These are phyloP conservation scores for Davidsoniella eucalypti DNA, from an alignment of 2,329 filamentous ascomycete genomes.

Conservation along the genomic window DNA sequence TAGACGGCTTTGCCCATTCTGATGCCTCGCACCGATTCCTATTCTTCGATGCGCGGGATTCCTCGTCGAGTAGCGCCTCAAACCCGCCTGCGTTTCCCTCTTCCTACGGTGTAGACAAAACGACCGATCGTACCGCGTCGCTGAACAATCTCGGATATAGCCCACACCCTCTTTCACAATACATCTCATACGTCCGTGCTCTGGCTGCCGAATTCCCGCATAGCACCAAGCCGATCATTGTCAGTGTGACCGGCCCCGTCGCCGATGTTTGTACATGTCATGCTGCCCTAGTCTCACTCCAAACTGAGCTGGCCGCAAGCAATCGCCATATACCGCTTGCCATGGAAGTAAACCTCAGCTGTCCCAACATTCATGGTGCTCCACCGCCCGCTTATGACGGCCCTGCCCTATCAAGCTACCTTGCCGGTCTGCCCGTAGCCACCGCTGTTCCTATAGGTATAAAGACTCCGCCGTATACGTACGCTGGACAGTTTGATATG, in stretches of 20 bases:
- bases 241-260: slow-evolving; percentile 53
- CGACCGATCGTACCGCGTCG: slow-evolving; percentile 23
- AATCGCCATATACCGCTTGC: slow-evolving; percentile 31
- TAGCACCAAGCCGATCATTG: slow-evolving; percentile 41
- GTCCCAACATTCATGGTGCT: slow-evolving; percentile 53
- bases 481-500: slow-evolving; percentile 44
- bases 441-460: slow-evolving; percentile 36
- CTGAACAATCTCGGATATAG: slow-evolving; percentile 64
- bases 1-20: slow-evolving; percentile 48
- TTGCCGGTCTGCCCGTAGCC: slow-evolving; percentile 28
- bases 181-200: slow-evolving; percentile 38
- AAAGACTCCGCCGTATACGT: slow-evolving; percentile 64
- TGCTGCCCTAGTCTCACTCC: slow-evolving; percentile 25
- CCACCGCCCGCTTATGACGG: slow-evolving; percentile 56
- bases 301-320: slow-evolving; percentile 18
- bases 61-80: background rate
- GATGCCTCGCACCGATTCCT: slow-evolving; percentile 43
- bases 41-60: slow-evolving; percentile 38
- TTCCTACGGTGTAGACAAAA: slow-evolving; percentile 13
- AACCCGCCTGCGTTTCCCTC: slow-evolving; percentile 15
- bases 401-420: slow-evolving; percentile 34
- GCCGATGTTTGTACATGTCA: slow-evolving; percentile 43
- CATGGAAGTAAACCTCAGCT: slow-evolving; percentile 64
- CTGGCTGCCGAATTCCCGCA: slow-evolving; percentile 21
- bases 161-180: slow-evolving; percentile 40